Percentiles rank a stretch among this genome's conserved stretches.
These are phyloP conservation scores for Ceraceosorus guamensis DNA, from an alignment of 1,284 basidiomycete species.

Conservation along the genomic window DNA sequence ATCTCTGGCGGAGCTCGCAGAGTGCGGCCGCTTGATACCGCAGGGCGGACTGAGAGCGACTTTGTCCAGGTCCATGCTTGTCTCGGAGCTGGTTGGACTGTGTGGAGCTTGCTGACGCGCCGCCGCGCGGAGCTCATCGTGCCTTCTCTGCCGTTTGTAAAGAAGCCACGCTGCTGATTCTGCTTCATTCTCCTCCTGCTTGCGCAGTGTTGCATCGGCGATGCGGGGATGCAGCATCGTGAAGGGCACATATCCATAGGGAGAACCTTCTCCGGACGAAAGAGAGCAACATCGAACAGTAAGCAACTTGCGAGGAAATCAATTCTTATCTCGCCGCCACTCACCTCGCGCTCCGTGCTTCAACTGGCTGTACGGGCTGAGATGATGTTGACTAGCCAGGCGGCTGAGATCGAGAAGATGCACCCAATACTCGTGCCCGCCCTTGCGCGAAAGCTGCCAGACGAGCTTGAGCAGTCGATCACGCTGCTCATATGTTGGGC, in stretches of 20 bases:
- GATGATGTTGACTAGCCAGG: conserved; percentile 44
- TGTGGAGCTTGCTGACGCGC: neutral
- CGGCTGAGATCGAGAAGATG: conserved; percentile 35
- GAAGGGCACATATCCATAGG: conserved; percentile 42
- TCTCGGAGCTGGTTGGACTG: neutral
- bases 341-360: conserved; percentile 28
- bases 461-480: conserved; percentile 7
- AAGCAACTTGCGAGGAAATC: neutral
- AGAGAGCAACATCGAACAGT: neutral
- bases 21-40: conserved; percentile 1
- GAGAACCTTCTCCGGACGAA: conserved; percentile 21
- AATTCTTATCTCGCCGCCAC: neutral
- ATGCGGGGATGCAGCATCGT: conserved; percentile 35
- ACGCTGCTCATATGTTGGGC: conserved; percentile 9
- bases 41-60: neutral
- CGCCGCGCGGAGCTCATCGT: neutral
- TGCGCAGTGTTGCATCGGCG: conserved; percentile 21
- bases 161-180: conserved; percentile 21
- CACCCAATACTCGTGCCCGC: conserved; percentile 33
- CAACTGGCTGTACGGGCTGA: conserved; percentile 36
- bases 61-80: neutral
- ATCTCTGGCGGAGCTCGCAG: conserved; percentile 8
- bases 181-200: conserved; percentile 28
- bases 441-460: neutral
- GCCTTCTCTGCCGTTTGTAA: conserved; percentile 1